Percentiles rank a stretch among this genome's conserved stretches.
These are phyloP conservation scores for Lachnellula subtilissima DNA, from an alignment of 2,329 filamentous ascomycete species.

Conservation along the genomic window DNA sequence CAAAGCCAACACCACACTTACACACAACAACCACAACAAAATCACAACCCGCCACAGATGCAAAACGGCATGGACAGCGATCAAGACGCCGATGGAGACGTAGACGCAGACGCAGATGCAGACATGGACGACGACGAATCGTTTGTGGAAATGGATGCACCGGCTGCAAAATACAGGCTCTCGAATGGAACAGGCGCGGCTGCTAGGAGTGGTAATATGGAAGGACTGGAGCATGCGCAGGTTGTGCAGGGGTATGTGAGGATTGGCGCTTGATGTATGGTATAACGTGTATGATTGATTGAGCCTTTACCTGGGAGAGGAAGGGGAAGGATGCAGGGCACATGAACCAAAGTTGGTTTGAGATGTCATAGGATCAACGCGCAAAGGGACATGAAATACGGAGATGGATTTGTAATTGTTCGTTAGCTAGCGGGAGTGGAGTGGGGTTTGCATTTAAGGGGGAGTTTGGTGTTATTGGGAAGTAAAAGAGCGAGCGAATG, in stretches of 20 bases:
- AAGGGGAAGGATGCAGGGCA: no score
- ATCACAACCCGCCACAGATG: background rate
- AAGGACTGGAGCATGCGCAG: conserved; percentile 14
- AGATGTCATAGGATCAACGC: no score
- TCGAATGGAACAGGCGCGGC: conserved; percentile 13
- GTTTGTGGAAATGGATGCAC: conserved; percentile 43
- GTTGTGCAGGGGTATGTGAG: conserved; percentile 24
- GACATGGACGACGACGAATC: conserved; percentile 52
- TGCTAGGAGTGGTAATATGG: background rate
- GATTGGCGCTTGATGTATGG: conserved; percentile 20
- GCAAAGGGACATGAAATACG: no score
- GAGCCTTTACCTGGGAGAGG: no score
- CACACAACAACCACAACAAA: background rate
- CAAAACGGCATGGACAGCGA: conserved; percentile 10
- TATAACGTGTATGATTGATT: no score
- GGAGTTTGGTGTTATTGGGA: no score
- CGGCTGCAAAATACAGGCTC: conserved; percentile 19
- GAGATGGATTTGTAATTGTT: no score
- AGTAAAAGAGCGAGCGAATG: no score
- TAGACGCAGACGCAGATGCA: conserved; percentile 9
- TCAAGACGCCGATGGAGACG: conserved; percentile 18
- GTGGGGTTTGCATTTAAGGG: no score
- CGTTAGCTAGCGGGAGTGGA: no score
- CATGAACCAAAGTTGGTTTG: no score
- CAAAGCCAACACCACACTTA: background rate